Percentiles rank a stretch among this genome's conserved stretches.
These are phyloP conservation scores for Polyplosphaeria fusca DNA, from an alignment of 495 filamentous ascomycete genomes.

Conservation along the genomic window DNA sequence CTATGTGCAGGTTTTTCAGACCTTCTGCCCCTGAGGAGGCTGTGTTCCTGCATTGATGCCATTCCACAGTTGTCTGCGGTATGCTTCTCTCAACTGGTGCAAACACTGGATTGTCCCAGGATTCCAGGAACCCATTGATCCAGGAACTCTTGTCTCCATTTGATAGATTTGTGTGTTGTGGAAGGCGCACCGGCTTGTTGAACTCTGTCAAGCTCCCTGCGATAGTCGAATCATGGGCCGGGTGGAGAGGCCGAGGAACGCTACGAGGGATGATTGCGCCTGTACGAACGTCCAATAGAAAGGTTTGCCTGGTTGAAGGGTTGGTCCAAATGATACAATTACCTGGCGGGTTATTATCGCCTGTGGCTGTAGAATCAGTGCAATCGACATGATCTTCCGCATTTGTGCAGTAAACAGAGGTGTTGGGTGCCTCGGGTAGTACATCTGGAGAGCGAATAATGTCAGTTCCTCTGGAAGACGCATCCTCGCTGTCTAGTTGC, in stretches of 20 bases:
- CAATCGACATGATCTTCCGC: slow-evolving; percentile 34
- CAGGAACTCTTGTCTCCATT: slow-evolving; percentile 33
- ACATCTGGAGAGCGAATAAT: not conserved
- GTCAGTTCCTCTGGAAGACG: too few relatives aligned
- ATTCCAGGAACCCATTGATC: slow-evolving; percentile 40
- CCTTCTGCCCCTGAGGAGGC: slow-evolving; percentile 3
- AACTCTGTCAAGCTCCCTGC: slow-evolving; percentile 4
- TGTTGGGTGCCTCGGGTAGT: not conserved
- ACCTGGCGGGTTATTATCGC: too few relatives aligned
- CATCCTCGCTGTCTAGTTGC: not conserved
- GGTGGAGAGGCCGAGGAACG: not conserved
- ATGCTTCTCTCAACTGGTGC: slow-evolving; percentile 52
- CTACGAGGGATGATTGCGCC: slow-evolving; percentile 50
- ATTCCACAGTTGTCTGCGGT: slow-evolving; percentile 39
- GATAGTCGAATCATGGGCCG: not conserved
- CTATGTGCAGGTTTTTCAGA: slow-evolving; percentile 28
- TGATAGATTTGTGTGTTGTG: not conserved
- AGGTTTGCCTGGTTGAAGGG: slow-evolving; percentile 57
- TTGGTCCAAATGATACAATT: too few relatives aligned
- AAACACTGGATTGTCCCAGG: slow-evolving; percentile 66
- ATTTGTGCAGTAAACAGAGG: not conserved
- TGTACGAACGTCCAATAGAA: slow-evolving; percentile 59
- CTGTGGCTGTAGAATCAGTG: slow-evolving; percentile 46
- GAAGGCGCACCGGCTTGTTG: slow-evolving; percentile 20
- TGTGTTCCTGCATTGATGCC: slow-evolving; percentile 19